Evolutionary conservation across 768 basidiomycete species (phyloP).

Genomic region (Amanita pseudoporphyria): DNA sequence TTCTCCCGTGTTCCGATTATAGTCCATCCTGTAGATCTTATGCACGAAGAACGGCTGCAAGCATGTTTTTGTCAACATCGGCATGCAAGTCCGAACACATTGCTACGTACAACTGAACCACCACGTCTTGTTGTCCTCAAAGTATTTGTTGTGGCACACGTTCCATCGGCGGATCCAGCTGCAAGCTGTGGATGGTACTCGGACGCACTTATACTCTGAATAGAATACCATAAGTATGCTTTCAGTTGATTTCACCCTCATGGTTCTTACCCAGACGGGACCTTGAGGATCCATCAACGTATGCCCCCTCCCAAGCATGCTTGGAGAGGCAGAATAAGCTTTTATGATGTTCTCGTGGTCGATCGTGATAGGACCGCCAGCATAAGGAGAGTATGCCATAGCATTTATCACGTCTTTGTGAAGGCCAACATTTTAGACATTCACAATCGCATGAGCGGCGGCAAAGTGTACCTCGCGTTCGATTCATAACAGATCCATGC

Average conservation of each 20-base stretch:
- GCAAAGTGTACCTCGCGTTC: conserved; percentile 53
- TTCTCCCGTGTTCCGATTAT: conserved; percentile 62
- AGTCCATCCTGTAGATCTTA: conserved; percentile 82
- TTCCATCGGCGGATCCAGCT: conserved; percentile 76
- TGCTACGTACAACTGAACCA: conserved; percentile 53
- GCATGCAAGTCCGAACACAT: no score
- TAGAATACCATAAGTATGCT: not conserved
- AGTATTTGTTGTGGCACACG: conserved; percentile 64
- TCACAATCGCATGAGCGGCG: not conserved
- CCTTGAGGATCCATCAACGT: conserved; percentile 65
- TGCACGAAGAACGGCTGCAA: conserved; percentile 67
- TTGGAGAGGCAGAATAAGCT: conserved; percentile 60
- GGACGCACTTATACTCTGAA: conserved; percentile 61
- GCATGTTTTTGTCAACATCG: conserved; percentile 4
- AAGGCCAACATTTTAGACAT: no score
- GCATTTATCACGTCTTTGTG: conserved; percentile 61
- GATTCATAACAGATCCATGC: conserved; percentile 57
- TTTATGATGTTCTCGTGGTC: conserved; percentile 82
- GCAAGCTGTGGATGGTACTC: conserved; percentile 86
- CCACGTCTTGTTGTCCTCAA: conserved; percentile 60
- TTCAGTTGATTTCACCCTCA: not conserved
- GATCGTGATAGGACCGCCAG: conserved; percentile 63
- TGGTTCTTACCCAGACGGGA: conserved; percentile 70
- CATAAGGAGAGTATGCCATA: conserved; percentile 57
- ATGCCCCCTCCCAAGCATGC: conserved; percentile 67